Evolutionary conservation across 1,284 basidiomycete species (phyloP).

Genomic region (Crepidotus sp.): DNA sequence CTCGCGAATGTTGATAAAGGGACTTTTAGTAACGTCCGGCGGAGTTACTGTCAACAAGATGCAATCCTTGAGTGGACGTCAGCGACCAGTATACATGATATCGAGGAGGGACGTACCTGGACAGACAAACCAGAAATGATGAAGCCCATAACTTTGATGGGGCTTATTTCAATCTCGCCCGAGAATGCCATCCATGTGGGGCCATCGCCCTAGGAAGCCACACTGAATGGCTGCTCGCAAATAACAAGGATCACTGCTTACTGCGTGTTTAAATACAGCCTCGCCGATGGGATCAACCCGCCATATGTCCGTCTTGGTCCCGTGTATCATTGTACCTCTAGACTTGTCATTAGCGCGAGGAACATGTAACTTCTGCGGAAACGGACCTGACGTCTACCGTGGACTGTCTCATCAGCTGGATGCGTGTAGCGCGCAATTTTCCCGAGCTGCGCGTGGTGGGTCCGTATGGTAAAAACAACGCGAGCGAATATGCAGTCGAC

Average conservation of each 20-base stretch:
- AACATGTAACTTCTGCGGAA: neutral
- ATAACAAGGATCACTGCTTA: conserved; percentile 24
- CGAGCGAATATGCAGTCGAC: conserved; percentile 46
- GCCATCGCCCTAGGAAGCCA: conserved; percentile 43
- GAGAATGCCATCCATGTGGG: conserved; percentile 50
- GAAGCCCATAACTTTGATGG: conserved; percentile 50
- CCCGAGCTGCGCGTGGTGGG: conserved; percentile 36
- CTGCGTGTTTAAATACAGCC: conserved; percentile 48
- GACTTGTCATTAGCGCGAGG: neutral
- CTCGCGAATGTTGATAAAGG: conserved; percentile 50
- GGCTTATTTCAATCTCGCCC: conserved; percentile 48
- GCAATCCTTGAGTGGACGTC: conserved; percentile 40
- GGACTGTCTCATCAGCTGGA: conserved; percentile 58
- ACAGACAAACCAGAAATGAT: conserved; percentile 56
- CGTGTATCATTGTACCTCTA: conserved; percentile 31
- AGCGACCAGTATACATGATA: neutral
- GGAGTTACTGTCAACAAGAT: conserved; percentile 53
- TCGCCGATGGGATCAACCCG: conserved; percentile 54
- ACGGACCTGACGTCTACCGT: conserved; percentile 56
- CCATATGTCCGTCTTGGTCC: conserved; percentile 65
- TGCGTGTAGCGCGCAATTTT: conserved; percentile 39
- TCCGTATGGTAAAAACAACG: conserved; percentile 48
- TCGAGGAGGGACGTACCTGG: conserved; percentile 33
- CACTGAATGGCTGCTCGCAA: neutral
- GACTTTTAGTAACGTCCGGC: conserved; percentile 42